Evolutionary conservation across 2,329 filamentous ascomycete genomes (phyloP).

Genomic region (Xylaria sp.): DNA sequence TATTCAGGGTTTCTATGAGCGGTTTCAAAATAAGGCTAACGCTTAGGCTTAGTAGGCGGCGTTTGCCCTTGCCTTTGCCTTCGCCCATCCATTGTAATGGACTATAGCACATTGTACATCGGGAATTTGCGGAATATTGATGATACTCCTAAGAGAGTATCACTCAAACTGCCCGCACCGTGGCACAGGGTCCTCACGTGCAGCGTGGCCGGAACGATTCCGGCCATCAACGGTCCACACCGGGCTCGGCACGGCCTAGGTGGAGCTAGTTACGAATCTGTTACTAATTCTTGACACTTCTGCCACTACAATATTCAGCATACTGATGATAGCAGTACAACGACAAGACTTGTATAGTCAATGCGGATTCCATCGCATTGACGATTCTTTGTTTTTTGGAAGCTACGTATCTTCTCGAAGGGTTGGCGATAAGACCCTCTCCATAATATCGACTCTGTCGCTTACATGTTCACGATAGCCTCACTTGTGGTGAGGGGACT

Average conservation of each 20-base stretch:
- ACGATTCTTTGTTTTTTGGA: neutral
- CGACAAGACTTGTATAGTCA: neutral
- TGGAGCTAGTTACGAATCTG: slow-evolving; percentile 25
- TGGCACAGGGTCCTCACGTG: slow-evolving; percentile 30
- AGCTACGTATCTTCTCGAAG: neutral
- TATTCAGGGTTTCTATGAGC: neutral
- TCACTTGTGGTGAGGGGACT: neutral
- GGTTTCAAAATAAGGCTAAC: neutral
- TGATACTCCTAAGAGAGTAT: slow-evolving; percentile 1
- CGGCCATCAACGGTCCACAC: slow-evolving; percentile 35
- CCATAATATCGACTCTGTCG: slow-evolving; percentile 6
- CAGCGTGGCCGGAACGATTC: slow-evolving; percentile 38
- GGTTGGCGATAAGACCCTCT: neutral
- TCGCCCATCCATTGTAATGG: neutral
- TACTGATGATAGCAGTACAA: neutral
- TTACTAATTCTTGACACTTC: slow-evolving; percentile 32
- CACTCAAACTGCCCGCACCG: neutral
- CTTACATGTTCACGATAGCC: slow-evolving; percentile 22
- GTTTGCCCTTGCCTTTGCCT: neutral
- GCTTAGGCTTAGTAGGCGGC: neutral
- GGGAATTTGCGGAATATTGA: neutral
- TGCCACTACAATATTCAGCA: slow-evolving; percentile 1
- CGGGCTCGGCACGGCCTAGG: slow-evolving; percentile 32
- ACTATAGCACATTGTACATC: neutral
- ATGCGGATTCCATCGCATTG: neutral